These are phyloP conservation scores for Globisporangium mamillatum DNA, from an alignment of 352 stramenopile species.

Conservation along the genomic window DNA sequence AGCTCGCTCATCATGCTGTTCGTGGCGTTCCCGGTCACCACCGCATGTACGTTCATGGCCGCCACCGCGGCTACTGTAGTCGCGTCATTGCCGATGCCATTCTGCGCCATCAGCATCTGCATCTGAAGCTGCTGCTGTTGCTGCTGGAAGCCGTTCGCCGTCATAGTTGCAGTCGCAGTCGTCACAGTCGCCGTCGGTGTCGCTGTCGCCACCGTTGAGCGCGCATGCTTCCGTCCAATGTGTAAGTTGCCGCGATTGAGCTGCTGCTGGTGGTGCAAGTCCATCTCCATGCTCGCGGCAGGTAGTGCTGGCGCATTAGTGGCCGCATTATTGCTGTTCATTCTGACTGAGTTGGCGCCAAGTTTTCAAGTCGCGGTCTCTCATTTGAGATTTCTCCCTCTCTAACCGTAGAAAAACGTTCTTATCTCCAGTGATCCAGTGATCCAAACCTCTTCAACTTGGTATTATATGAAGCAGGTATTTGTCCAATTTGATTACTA, in stretches of 20 bases:
- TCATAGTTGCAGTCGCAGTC: neutral
- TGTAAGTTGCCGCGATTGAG: constrained; percentile 5
- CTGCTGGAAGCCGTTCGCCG: constrained; percentile 11
- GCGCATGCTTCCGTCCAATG: constrained; percentile 24
- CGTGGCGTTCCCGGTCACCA: constrained; percentile 2
- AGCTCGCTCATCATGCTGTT: constrained; percentile 16
- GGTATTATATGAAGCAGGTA: neutral
- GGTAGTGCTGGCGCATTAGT: neutral
- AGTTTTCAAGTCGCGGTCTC: neutral
- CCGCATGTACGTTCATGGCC: constrained; percentile 7
- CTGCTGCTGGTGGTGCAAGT: constrained; percentile 10
- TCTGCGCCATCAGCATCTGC: constrained; percentile 20
- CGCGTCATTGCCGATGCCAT: constrained; percentile 3
- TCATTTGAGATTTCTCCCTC: neutral
- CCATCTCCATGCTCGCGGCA: neutral
- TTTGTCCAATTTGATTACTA: neutral
- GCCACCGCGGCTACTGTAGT: constrained; percentile 12
- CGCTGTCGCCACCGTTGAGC: neutral
- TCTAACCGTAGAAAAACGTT: neutral
- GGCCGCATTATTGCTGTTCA: neutral
- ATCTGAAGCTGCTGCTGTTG: constrained; percentile 18
- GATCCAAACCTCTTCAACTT: neutral
- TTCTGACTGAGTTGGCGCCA: neutral
- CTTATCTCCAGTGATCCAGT: neutral
- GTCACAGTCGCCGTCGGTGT: neutral